These are phyloP conservation scores for Gossypium herbaceum DNA, from an alignment of 345 rosid species.

Conservation along the genomic window DNA sequence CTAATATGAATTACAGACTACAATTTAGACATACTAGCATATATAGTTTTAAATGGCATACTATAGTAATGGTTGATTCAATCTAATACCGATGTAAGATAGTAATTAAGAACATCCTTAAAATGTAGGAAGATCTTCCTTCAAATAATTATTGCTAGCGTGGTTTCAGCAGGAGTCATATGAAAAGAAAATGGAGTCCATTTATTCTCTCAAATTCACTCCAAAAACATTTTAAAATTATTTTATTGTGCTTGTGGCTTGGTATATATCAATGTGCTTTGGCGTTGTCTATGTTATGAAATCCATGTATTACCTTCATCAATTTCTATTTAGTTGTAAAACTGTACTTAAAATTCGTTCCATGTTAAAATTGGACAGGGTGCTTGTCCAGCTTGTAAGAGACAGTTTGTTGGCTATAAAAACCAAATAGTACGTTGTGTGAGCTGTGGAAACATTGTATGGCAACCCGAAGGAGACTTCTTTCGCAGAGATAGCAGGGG, in stretches of 20 bases:
- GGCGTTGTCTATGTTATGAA: neutral
- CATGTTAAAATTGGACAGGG: conserved; percentile 43
- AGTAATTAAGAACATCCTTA: neutral
- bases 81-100: neutral
- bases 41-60: neutral
- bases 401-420: conserved; percentile 81
- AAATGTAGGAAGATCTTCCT: neutral
- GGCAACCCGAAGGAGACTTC: conserved; percentile 84
- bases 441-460: conserved; percentile 84
- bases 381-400: conserved; percentile 86
- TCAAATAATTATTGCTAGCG: neutral
- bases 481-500: conserved; percentile 49
- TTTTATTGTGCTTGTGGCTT: neutral
- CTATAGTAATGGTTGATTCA: neutral
- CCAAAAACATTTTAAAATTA: neutral
- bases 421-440: conserved; percentile 68
- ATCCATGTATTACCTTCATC: neutral
- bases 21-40: neutral
- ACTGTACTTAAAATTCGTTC: neutral
- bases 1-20: neutral
- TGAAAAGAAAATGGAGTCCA: neutral
- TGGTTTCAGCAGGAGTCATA: neutral
- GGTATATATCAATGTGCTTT: neutral
- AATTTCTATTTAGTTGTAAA: neutral
- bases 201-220: neutral